These are phyloP conservation scores for Plantago coronopus DNA, from an alignment of 305 asterid species.

Conservation along the genomic window DNA sequence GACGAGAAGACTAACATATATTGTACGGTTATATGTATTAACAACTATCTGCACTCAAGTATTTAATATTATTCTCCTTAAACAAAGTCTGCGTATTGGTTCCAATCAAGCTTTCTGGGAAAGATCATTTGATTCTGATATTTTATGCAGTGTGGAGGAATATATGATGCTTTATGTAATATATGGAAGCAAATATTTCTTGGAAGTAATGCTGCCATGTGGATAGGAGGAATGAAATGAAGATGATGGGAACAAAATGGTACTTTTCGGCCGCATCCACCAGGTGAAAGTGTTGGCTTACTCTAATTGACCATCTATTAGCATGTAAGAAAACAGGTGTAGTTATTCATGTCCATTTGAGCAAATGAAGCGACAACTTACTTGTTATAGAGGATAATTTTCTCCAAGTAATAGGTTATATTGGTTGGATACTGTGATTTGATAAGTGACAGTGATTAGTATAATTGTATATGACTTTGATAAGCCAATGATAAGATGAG, in stretches of 20 bases:
- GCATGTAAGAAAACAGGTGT: too few species aligned
- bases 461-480: background rate
- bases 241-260: constrained; percentile 22
- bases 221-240: constrained; percentile 45
- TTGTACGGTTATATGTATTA: constrained; percentile 14
- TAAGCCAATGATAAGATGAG: too few species aligned
- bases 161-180: constrained; percentile 48
- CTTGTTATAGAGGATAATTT: too few species aligned
- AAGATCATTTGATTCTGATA: constrained; percentile 49
- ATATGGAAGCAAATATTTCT: constrained; percentile 44
- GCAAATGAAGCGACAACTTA: too few species aligned
- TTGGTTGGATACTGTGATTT: too few species aligned
- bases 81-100: constrained; percentile 31
- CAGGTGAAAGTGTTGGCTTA: background rate
- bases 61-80: constrained; percentile 24
- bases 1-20: background rate
- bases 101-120: constrained; percentile 29
- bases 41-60: constrained; percentile 20
- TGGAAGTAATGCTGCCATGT: constrained; percentile 50
- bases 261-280: background rate
- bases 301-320: too few species aligned
- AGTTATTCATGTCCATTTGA: too few species aligned
- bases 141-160: constrained; percentile 57
- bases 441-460: too few species aligned
- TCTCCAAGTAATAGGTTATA: too few species aligned